Percentiles rank a stretch among this genome's conserved stretches.
Conservation (phyloP, 129 eudicot genomes). For the Helichrysum umbraculigerum region DNA sequence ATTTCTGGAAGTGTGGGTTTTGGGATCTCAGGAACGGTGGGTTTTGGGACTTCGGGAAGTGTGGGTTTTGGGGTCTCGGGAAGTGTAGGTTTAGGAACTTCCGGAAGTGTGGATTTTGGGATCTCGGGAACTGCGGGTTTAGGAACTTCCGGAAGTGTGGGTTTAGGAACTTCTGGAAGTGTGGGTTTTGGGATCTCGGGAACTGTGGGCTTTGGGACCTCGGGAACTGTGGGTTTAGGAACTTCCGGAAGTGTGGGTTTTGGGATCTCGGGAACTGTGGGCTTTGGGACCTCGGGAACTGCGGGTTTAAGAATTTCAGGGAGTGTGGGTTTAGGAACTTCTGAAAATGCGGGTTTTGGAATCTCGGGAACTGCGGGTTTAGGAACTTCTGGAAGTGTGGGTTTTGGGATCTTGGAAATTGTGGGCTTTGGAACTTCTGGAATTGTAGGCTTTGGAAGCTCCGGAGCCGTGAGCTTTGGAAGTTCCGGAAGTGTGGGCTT, state of each 20-base stretch:
- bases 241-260: slow-evolving; percentile 24
- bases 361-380: not conserved
- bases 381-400: not conserved
- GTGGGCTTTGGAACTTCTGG: slow-evolving; percentile 10
- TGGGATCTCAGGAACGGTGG: not conserved
- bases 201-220: not conserved
- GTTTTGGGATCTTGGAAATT: not conserved
- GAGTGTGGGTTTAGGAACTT: not conserved
- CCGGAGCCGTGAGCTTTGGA: slow-evolving; percentile 9
- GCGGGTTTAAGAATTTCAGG: not conserved
- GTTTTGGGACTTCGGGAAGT: no score
- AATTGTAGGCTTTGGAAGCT: not conserved
- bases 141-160: not conserved
- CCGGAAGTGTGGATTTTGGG: slow-evolving; percentile 20
- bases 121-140: not conserved
- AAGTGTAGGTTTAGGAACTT: not conserved
- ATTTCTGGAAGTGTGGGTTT: not conserved
- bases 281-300: not conserved
- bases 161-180: not conserved
- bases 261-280: slow-evolving; percentile 1
- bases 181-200: slow-evolving; percentile 12
- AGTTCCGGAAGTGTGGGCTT: not conserved
- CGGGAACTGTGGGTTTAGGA: slow-evolving; percentile 14
- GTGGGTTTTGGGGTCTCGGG: slow-evolving; percentile 11
- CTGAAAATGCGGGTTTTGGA: not conserved